Evolutionary conservation across 345 rosid genomes (phyloP).

Genomic region (Corymbia maculata): DNA sequence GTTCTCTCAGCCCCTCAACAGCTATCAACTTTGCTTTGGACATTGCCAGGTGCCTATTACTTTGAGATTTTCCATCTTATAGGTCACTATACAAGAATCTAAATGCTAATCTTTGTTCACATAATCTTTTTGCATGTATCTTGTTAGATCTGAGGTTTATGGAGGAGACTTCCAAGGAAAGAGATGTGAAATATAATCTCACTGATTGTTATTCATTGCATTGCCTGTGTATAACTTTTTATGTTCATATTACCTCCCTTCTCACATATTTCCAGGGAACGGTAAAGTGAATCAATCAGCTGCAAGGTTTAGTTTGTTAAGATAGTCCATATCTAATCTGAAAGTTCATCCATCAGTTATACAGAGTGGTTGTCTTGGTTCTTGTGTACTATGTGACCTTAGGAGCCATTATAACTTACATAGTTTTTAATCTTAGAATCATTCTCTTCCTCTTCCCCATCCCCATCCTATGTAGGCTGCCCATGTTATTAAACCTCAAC

Average conservation of each 20-base stretch:
- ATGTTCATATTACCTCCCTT: neutral
- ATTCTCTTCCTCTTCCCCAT: neutral
- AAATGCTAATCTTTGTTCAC: neutral
- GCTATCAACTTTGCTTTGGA: conserved; percentile 92
- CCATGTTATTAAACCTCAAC: neutral
- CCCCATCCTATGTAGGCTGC: neutral
- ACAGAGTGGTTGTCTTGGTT: neutral
- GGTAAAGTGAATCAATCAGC: neutral
- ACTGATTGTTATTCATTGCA: neutral
- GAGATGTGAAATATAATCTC: neutral
- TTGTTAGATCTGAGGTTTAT: neutral
- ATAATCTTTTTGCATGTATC: neutral
- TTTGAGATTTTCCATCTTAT: neutral
- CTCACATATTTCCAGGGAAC: neutral
- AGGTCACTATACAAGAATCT: neutral
- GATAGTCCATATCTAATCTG: neutral
- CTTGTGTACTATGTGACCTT: neutral
- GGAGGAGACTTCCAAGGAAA: neutral
- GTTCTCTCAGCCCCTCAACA: conserved; percentile 78
- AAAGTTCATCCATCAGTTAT: neutral
- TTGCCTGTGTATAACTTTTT: neutral
- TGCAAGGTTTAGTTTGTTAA: neutral
- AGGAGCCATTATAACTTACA: neutral
- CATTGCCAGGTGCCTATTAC: conserved; percentile 58
- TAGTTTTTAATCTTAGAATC: neutral